Evolutionary conservation across 1,284 basidiomycete species (phyloP), one percentile per base, ranked within the genome.

Genomic region (Coniferiporia sulphurascens): DNA sequence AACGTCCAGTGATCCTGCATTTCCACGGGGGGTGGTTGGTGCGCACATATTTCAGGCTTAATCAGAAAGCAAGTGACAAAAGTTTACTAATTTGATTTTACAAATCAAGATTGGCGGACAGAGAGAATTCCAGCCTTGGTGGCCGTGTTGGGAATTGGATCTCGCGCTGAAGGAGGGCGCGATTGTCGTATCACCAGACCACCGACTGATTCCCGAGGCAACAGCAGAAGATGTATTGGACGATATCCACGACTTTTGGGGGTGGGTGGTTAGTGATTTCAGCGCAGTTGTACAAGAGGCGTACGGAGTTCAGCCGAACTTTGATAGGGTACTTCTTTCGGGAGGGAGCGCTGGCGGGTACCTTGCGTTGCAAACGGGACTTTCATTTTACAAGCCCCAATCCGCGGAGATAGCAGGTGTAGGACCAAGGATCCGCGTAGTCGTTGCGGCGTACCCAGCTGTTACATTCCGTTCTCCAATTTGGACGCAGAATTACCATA

Each of bases 341-440:
- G 59, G 59, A 7, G 54, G 38, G n/a, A 60, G 59, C 46, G 59
- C 59, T 2, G 59, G 59, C 10, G 59, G 59, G 9, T 60, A 60
- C 35, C 50, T 45, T 38, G 59, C 59, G 4, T 32, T 60, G 34
- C 59, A 60, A 27, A 21, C 55, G n/a, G 59, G 21, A 15, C 59
- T 59, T 35, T 43, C 51, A n/a, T 45, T 48, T 45, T 52, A 34
- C 19, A 51, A 60, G 19, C 17, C 59, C 19, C 27, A 8, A 9
- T 13, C 10, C 41, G 19, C 15, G 22, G 21, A 12, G 22, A 17
- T 3, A n/a, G 27, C 19, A 21, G 15, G 32, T 22, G 15, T 10
- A 8, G 19, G 15, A 41, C 34, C 52, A 41, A 38, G 22, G 17
- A 41, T 21, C n/a, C 52, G 52, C 41, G 52, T 34, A 10, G 27